Base-by-base conservation (phyloP, 768 basidiomycete species). In the Leccinum disarticulatum region DNA sequence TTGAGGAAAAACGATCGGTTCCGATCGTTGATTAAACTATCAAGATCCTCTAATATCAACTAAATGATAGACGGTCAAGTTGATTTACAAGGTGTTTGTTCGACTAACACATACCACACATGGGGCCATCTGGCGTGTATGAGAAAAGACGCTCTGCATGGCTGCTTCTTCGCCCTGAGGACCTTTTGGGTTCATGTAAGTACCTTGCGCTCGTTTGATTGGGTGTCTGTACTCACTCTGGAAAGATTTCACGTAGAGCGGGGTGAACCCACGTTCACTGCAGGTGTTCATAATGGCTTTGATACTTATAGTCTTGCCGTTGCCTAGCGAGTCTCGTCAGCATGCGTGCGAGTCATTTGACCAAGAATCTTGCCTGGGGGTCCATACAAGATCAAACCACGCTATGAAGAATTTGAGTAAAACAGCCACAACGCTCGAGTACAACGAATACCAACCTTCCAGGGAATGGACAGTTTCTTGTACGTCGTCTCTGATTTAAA, bases 1-100 rank as follows among this genome's bases (percentile, higher is more conserved):
- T 95, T 95, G 52, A 95, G 79, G 83, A 94, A 94, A 79, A 91
- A 93, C 3, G 90, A 90, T 31, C 91, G 83, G 67, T 93, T 93
- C 7, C 68, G 53, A 66, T 91, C 83, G 60, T 84, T 90, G 75
- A 95, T 90, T 38, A 93, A 79, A 63, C 87, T 88, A 66, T 95
- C 93, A 7, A 94, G 73, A 63, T 86, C 85, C 64, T 86, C 85
- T n/a, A 86, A 64, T 52, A 86, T 73, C 59, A 71, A 49, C 70
- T 72, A 53, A 47, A 57, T 19, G 13, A 14, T 3, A 30, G 19
- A 11, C n/a, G n/a, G 2, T 52, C 9, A 10, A 54, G 56, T 30
- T 38, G 2, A 7, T 51, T 19, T 41, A 13, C 30, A 31, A 52
- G 31, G n/a, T 6, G 33, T 66, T 50, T 80, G 78, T 69, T 54